These are phyloP conservation scores for Selaginella moellendorffii DNA, from an alignment of 75 land plant species.

Conservation along the genomic window DNA sequence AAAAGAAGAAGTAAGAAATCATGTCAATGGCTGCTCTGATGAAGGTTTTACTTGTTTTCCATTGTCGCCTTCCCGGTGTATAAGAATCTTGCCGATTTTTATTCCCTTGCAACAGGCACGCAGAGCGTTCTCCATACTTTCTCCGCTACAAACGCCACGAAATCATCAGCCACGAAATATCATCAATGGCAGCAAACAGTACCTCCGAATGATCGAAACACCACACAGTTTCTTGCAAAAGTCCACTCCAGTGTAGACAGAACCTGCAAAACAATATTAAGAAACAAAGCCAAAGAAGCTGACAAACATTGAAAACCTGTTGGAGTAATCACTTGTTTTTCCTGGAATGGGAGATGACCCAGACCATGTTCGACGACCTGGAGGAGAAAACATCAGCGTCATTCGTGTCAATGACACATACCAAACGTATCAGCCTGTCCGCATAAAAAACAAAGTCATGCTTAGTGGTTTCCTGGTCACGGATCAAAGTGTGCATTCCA, in stretches of 20 bases:
- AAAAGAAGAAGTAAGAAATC: no score
- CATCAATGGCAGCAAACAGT: constrained; percentile 3
- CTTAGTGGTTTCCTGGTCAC: constrained; percentile 60
- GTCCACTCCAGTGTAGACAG: constrained; percentile 54
- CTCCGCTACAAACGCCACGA: constrained; percentile 65
- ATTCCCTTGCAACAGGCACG: constrained; percentile 91
- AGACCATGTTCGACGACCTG: constrained; percentile 97
- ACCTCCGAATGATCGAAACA: constrained; percentile 68
- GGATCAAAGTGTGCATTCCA: constrained; percentile 81
- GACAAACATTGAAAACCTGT: no score
- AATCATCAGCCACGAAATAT: no score
- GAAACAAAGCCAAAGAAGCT: no score
- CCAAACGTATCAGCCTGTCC: constrained; percentile 78
- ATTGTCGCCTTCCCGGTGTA: constrained; percentile 55
- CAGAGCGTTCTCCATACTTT: constrained; percentile 92
- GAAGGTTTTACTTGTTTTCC: no score
- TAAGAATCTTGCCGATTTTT: constrained; percentile 83
- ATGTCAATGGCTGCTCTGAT: no score
- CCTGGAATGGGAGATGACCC: constrained; percentile 87
- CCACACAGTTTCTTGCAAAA: constrained; percentile 73
- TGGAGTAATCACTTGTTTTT: constrained; percentile 91
- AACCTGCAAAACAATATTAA: constrained; percentile 25
- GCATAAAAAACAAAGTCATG: constrained; percentile 91
- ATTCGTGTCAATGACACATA: constrained; percentile 13
- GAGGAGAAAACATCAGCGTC: not conserved